Base-by-base conservation (phyloP, 805 yeast genomes). In the Vanderwaltozyma yarrowii region DNA sequence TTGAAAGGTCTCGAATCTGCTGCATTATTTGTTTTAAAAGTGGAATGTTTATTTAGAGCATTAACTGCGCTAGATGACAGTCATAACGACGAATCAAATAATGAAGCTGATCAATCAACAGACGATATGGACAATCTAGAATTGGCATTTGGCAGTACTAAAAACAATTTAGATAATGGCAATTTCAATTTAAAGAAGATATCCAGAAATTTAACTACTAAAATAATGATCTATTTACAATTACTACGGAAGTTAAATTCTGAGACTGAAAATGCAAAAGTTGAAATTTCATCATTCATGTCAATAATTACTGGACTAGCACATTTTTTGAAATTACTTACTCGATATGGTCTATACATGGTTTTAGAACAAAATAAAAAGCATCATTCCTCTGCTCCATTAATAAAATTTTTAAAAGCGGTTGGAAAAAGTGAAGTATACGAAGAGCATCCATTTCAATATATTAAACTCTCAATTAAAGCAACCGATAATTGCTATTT, bases 231-330 rank as follows among this genome's bases (percentile, higher is more conserved):
- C 35, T 89, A 86, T 61, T 70, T 92, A 55, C 87, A 95, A 1
- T 70, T 86, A 25, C 62, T 92, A 31, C 69, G 96, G 44, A 86
- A 84, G 51, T 67, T 45, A 45, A 70, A 66, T 18, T 50, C 61
- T 7, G 63, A 64, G 3, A 40, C 60, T 13, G 49, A 56, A 18
- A 43, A 47, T 3, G 44, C 52, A 3, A 62, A 60, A 33, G 47
- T 55, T 13, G 48, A 52, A 8, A 62, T 73, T 30, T 74, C 87
- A 0, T 78, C 82, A 3, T 60, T 89, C 29, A 69, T 92, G 47
- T 75, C 89, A 0, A 76, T 88, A 10, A 88, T 88, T 5, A 85
- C 96, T 1, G 87, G 94, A 0, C 66, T 89, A 49, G 96, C 98
- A 0, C 97, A 92, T 56, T 89, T 87, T 59, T 67, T 92, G 50